Conservation (phyloP, 352 stramenopile genomes). For the Globisporangium barbulae region DNA sequence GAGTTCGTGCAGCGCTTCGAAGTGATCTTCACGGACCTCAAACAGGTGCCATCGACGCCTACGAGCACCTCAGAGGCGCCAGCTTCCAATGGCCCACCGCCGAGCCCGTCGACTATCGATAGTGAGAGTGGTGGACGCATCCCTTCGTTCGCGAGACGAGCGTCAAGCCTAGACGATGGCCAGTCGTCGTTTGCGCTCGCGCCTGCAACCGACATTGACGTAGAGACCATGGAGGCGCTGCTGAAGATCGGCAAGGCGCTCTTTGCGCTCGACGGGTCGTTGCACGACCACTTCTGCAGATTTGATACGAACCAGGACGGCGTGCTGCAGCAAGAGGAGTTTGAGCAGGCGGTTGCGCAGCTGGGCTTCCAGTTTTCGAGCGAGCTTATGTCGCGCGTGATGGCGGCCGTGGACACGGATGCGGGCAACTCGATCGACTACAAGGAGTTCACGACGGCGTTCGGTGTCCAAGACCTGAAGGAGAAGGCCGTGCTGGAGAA, state of each 20-base stretch:
- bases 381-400: slow-evolving; percentile 68
- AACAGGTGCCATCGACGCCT: slow-evolving; percentile 28
- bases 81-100: slow-evolving; percentile 6
- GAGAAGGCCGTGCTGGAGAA: slow-evolving; percentile 51
- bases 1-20: slow-evolving; percentile 91
- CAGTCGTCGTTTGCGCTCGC: slow-evolving; percentile 56
- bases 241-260: slow-evolving; percentile 76
- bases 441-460: slow-evolving; percentile 91
- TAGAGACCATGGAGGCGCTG: slow-evolving; percentile 80
- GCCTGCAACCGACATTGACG: slow-evolving; percentile 61
- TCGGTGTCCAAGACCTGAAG: slow-evolving; percentile 80
- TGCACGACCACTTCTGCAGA: slow-evolving; percentile 81
- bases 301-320: slow-evolving; percentile 86
- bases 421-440: slow-evolving; percentile 89
- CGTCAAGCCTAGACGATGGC: slow-evolving; percentile 51
- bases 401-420: slow-evolving; percentile 86
- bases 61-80: slow-evolving; percentile 14
- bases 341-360: slow-evolving; percentile 62
- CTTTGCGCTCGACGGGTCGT: slow-evolving; percentile 64
- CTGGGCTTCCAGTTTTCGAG: slow-evolving; percentile 61
- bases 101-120: slow-evolving; percentile 24
- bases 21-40: slow-evolving; percentile 86
- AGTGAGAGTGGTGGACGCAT: slow-evolving; percentile 9
- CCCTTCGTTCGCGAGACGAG: slow-evolving; percentile 44
- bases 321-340: slow-evolving; percentile 76